These are phyloP conservation scores for Reticulascus tulasneorum DNA, from an alignment of 2,329 filamentous ascomycete species.

Conservation along the genomic window DNA sequence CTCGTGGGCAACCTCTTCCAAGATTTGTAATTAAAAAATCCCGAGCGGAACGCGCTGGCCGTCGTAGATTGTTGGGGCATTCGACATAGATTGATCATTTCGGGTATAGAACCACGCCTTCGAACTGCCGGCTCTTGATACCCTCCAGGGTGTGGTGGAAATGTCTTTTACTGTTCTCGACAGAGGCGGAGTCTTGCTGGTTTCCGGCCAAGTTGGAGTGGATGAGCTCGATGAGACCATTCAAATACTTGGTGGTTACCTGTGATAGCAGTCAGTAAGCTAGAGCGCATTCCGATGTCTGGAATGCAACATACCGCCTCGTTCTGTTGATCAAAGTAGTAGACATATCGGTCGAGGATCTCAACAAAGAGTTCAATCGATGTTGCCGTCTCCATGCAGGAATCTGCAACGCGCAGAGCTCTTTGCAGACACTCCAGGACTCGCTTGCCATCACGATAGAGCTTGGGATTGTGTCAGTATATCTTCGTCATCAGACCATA, in stretches of 20 bases:
- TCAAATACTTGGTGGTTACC: conserved; percentile 95
- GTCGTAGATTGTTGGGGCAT: no score
- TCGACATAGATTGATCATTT: conserved; percentile 19
- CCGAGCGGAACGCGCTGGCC: no score
- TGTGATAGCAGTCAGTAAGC: conserved; percentile 18
- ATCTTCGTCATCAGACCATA: conserved; percentile 18
- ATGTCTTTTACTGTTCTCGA: conserved; percentile 89
- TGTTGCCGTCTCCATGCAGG: conserved; percentile 97
- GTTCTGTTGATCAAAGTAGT: conserved; percentile 99
- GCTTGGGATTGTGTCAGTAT: conserved; percentile 46
- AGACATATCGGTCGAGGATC: conserved; percentile 96
- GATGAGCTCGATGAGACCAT: conserved; percentile 95
- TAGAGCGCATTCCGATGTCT: no score
- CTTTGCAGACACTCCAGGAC: conserved; percentile 95
- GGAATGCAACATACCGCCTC: conserved; percentile 65
- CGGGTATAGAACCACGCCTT: conserved; percentile 75
- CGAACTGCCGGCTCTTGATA: conserved; percentile 86
- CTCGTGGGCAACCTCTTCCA: no score
- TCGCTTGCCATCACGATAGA: conserved; percentile 95
- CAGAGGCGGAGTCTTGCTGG: conserved; percentile 71
- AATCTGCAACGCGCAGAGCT: conserved; percentile 91
- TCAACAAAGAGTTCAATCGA: conserved; percentile 98
- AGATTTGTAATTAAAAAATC: no score
- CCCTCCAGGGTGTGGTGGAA: conserved; percentile 95
- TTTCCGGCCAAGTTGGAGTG: conserved; percentile 91